phyloP scores from a whole-genome alignment of 2,329 filamentous ascomycete species.

The Sclerotinia glacialis region DNA sequence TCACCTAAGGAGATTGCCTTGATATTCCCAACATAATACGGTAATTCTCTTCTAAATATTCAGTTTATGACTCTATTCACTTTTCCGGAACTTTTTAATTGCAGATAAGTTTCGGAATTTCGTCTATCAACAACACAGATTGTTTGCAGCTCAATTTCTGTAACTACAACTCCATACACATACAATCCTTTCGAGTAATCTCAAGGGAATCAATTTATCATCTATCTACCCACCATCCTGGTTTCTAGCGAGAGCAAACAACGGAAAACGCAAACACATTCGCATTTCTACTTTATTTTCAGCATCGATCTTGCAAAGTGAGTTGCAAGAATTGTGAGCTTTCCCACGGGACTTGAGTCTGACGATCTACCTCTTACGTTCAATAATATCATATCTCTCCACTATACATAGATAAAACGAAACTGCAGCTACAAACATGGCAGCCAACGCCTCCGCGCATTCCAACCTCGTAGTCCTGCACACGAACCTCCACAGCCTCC shows the following conservation, averaged over 20 bases:
- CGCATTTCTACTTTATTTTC: background rate
- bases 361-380: background rate
- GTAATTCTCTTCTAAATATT: background rate
- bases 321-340: background rate
- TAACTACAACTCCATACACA: background rate
- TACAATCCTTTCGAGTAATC: background rate
- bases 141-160: background rate
- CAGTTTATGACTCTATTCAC: background rate
- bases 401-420: background rate
- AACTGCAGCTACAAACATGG: background rate
- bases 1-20: background rate
- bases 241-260: background rate
- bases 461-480: slow-evolving; percentile 5
- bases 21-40: background rate
- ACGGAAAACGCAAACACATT: background rate
- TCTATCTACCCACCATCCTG: background rate
- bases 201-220: too few relatives aligned
- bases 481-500: background rate
- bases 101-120: background rate
- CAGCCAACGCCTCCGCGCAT: slow-evolving; percentile 1
- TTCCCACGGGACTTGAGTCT: background rate
- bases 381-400: background rate
- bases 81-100: background rate
- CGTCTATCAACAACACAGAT: background rate
- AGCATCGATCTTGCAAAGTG: background rate